phyloP scores from a whole-genome alignment of 345 rosid species.

The Noccaea caerulescens region DNA sequence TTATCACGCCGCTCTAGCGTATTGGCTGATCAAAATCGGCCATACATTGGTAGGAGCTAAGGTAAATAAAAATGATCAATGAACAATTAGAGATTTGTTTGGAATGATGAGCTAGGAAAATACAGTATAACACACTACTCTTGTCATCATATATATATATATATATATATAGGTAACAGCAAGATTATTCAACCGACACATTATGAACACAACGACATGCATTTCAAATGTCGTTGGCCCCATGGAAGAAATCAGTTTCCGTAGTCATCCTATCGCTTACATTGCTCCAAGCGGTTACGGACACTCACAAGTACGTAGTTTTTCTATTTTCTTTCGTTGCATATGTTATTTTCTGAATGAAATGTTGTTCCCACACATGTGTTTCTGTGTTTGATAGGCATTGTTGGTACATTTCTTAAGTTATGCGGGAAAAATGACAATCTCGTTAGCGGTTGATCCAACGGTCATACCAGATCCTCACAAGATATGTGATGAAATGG shows the following conservation, averaged over 20 bases:
- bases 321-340: background rate
- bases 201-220: conserved; percentile 50
- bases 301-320: conserved; percentile 50
- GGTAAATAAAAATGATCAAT: conserved; percentile 35
- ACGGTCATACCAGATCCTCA: conserved; percentile 22
- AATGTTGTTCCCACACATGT: background rate
- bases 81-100: background rate
- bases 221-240: conserved; percentile 70
- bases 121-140: background rate
- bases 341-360: background rate
- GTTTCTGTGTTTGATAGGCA: conserved; percentile 19
- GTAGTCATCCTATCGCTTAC: conserved; percentile 61
- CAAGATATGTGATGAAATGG: conserved; percentile 33
- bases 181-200: conserved; percentile 40
- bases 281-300: conserved; percentile 64
- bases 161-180: conserved; percentile 46
- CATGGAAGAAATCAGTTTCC: conserved; percentile 57
- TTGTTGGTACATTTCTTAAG: conserved; percentile 20
- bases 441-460: conserved; percentile 23
- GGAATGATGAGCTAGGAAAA: background rate
- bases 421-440: conserved; percentile 28
- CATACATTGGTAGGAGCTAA: conserved; percentile 47
- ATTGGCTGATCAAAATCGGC: conserved; percentile 11
- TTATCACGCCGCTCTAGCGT: conserved; percentile 46
- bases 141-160: conserved; percentile 5